Evolutionary conservation across 75 land plant species (phyloP).

Genomic region (Adiantum capillusveneris): DNA sequence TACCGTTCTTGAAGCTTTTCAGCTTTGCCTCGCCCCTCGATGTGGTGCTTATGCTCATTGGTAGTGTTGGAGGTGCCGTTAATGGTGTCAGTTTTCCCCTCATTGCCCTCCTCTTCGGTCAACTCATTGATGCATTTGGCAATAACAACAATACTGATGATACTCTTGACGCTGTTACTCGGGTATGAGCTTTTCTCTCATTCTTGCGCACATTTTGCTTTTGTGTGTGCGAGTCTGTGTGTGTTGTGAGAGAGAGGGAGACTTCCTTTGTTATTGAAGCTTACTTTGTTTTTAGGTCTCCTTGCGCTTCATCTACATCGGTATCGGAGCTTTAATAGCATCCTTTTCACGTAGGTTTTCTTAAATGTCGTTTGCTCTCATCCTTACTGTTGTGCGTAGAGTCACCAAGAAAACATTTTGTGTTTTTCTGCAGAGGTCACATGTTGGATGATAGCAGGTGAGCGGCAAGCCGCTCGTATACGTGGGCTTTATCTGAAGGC

Average conservation of each 20-base stretch:
- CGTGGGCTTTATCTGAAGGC: constrained; percentile 62
- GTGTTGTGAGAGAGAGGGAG: too few relatives aligned
- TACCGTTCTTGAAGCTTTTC: too few relatives aligned
- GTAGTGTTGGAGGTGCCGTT: too few relatives aligned
- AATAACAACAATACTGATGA: constrained; percentile 2
- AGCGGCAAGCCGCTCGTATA: constrained; percentile 78
- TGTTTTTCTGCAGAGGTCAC: constrained; percentile 46
- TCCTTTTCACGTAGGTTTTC: constrained; percentile 71
- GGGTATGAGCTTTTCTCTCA: too few relatives aligned
- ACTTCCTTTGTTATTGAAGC: too few relatives aligned
- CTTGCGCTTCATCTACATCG: constrained; percentile 64
- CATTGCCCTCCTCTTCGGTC: constrained; percentile 74
- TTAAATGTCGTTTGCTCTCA: too few relatives aligned
- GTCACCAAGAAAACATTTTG: background rate
- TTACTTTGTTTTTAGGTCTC: constrained; percentile 44
- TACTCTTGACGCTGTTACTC: constrained; percentile 22
- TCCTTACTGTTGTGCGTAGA: too few relatives aligned
- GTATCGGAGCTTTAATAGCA: constrained; percentile 43
- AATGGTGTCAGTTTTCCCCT: constrained; percentile 59
- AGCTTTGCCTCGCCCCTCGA: too few relatives aligned
- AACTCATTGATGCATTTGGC: constrained; percentile 58
- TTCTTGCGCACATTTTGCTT: too few relatives aligned
- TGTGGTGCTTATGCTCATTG: too few relatives aligned
- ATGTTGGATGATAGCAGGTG: constrained; percentile 78
- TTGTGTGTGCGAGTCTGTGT: background rate